phyloP scores from a whole-genome alignment of 352 stramenopile species.

The Phytophthora quininea region DNA sequence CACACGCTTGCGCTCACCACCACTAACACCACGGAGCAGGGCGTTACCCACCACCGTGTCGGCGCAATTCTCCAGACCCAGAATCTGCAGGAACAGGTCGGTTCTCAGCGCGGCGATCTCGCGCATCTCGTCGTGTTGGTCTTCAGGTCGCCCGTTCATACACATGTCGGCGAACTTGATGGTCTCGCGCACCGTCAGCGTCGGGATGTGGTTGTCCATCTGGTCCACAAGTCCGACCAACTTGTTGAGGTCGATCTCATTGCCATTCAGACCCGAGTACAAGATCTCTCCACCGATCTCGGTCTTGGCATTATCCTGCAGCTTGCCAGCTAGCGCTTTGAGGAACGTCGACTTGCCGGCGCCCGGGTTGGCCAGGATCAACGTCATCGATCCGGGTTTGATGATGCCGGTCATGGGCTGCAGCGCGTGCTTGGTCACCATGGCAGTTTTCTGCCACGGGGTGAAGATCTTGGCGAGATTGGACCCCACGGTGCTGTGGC shows the following conservation, averaged over 20 bases:
- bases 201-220: conserved; percentile 89
- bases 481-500: conserved; percentile 38
- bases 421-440: conserved; percentile 46
- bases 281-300: conserved; percentile 50
- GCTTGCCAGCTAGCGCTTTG: conserved; percentile 63
- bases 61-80: conserved; percentile 90
- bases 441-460: conserved; percentile 49
- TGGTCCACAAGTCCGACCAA: conserved; percentile 69
- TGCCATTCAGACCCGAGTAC: conserved; percentile 47
- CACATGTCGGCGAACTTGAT: conserved; percentile 94
- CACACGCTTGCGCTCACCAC: conserved; percentile 87
- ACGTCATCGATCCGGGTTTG: conserved; percentile 50
- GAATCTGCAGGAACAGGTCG: conserved; percentile 74
- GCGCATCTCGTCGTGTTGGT: conserved; percentile 75
- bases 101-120: conserved; percentile 71
- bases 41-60: conserved; percentile 94
- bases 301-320: conserved; percentile 41
- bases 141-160: conserved; percentile 62
- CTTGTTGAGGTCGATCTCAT: conserved; percentile 65
- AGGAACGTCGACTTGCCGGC: conserved; percentile 76
- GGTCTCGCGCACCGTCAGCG: conserved; percentile 92
- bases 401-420: conserved; percentile 78
- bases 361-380: conserved; percentile 58
- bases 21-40: conserved; percentile 86
- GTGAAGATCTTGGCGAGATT: conserved; percentile 43